phyloP scores from a whole-genome alignment of 108 stramenopile genomes.

The Stephanodiscus triporus region DNA sequence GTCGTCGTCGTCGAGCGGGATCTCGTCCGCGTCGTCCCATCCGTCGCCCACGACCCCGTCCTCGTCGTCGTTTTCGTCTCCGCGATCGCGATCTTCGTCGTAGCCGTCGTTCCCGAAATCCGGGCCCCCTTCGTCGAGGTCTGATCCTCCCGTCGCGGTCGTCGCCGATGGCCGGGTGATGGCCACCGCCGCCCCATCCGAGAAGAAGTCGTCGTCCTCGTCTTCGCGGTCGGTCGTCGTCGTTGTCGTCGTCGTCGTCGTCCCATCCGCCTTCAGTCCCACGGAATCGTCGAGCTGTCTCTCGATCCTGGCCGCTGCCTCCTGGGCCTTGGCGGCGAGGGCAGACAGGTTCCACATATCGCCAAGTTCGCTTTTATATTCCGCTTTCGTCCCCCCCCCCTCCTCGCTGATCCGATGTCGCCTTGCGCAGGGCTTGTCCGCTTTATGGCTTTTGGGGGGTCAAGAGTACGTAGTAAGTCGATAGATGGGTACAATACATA shows the following conservation, averaged over 20 bases:
- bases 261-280: constrained; percentile 28
- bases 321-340: constrained; percentile 51
- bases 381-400: no score
- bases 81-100: background rate
- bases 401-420: no score
- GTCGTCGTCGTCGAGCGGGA: constrained; percentile 9
- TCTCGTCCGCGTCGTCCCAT: constrained; percentile 4
- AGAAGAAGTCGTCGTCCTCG: constrained; percentile 44
- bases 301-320: constrained; percentile 48
- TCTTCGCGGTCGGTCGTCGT: constrained; percentile 10
- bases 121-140: background rate
- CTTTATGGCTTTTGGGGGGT: no score
- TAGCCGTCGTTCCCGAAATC: background rate
- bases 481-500: no score
- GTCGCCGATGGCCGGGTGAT: background rate
- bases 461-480: no score
- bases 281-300: constrained; percentile 46
- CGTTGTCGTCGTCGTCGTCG: background rate
- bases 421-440: no score
- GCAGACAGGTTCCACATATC: constrained; percentile 39
- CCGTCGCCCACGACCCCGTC: constrained; percentile 1
- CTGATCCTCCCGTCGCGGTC: background rate
- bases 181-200: constrained; percentile 26
- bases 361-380: no score
- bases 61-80: background rate